These are phyloP conservation scores for Backusella liffmaniae DNA, from an alignment of 192 early-diverging fungal species.

Conservation along the genomic window DNA sequence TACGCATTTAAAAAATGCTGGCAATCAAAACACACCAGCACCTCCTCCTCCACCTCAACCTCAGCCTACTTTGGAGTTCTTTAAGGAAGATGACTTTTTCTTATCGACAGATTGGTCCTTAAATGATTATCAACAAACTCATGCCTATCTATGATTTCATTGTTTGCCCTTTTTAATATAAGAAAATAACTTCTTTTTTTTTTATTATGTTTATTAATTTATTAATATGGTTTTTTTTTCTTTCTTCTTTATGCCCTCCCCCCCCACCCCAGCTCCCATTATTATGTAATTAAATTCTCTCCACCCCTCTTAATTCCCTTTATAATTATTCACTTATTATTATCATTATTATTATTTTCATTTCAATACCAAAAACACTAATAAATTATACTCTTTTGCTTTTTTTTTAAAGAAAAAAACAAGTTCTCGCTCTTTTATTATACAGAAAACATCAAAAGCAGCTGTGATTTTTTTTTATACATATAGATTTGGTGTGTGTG, in stretches of 20 bases:
- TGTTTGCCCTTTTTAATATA: neutral
- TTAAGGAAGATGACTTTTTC: slow-evolving; percentile 15
- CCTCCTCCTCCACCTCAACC: neutral
- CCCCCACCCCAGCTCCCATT: neutral
- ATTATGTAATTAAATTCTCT: neutral
- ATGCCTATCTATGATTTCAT: slow-evolving; percentile 8
- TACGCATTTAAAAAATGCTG: neutral
- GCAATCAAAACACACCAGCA: neutral
- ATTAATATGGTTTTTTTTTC: neutral
- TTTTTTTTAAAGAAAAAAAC: neutral
- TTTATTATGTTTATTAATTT: neutral
- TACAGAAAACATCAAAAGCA: too few relatives aligned
- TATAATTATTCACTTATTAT: neutral
- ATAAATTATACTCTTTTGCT: neutral
- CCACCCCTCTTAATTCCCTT: neutral
- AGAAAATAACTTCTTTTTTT: neutral
- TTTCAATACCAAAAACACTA: neutral
- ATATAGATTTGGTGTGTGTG: neutral
- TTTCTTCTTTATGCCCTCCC: neutral
- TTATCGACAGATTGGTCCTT: slow-evolving; percentile 14
- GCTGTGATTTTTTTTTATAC: too few relatives aligned
- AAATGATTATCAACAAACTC: slow-evolving; percentile 12
- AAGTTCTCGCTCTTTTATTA: too few relatives aligned
- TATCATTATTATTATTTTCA: neutral
- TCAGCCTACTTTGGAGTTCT: neutral